Percentiles rank a stretch among this genome's conserved stretches.
Evolutionary conservation across 2,329 filamentous ascomycete species (phyloP).

Genomic region (Tolypocladium guangdongense): DNA sequence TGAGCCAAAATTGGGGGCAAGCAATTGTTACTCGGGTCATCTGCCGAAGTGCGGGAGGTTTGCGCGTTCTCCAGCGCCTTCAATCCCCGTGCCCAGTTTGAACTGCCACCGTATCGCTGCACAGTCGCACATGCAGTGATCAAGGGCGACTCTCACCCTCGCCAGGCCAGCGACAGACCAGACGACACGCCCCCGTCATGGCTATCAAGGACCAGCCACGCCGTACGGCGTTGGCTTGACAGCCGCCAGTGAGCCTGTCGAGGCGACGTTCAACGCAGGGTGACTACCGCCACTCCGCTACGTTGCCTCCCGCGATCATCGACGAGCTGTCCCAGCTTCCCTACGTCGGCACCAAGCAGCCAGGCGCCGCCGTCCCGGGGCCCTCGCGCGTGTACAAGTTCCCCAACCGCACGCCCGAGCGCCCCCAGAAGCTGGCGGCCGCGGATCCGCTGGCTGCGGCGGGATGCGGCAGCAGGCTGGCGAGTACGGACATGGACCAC

Average conservation of each 20-base stretch:
- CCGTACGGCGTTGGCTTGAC: background rate
- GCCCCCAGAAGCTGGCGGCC: conserved; percentile 22
- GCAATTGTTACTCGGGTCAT: no score
- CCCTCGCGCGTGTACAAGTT: conserved; percentile 26
- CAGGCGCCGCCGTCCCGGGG: conserved; percentile 27
- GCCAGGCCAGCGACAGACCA: background rate
- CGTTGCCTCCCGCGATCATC: conserved; percentile 28
- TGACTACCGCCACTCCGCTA: conserved; percentile 28
- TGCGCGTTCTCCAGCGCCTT: no score
- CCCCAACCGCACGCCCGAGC: conserved; percentile 17
- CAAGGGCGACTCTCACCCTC: background rate
- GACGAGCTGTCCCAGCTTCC: conserved; percentile 25
- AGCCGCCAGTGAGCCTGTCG: background rate
- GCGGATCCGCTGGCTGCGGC: conserved; percentile 28
- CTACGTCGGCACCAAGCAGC: conserved; percentile 25
- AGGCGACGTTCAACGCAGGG: background rate
- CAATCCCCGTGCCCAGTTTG: no score
- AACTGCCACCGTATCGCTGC: no score
- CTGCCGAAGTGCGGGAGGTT: no score
- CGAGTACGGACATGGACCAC: conserved; percentile 31
- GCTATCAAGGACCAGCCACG: background rate
- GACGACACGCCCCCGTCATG: background rate
- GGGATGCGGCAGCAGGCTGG: conserved; percentile 27
- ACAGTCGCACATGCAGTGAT: background rate
- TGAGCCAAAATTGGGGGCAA: no score